Percentiles rank a stretch among this genome's conserved stretches.
These are phyloP conservation scores for Hansenula lynferdii DNA, from an alignment of 1,139 yeast species.

Conservation along the genomic window DNA sequence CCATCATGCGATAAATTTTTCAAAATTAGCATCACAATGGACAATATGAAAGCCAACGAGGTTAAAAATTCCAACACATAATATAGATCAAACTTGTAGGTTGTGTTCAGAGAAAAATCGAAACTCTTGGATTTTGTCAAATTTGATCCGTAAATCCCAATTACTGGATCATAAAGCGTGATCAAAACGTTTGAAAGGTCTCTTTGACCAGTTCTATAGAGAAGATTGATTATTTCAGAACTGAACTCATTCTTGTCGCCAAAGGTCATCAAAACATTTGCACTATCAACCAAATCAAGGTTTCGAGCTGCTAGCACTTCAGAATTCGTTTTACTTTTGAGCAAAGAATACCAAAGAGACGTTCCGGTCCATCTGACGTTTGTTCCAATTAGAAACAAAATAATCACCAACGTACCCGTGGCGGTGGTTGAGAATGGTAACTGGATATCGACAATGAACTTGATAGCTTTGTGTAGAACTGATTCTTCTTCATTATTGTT, in stretches of 20 bases:
- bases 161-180: constrained; percentile 23
- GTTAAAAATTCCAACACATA: constrained; percentile 40
- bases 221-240: constrained; percentile 7
- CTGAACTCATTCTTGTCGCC: constrained; percentile 9
- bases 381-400: constrained; percentile 19
- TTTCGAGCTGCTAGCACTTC: background rate
- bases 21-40: constrained; percentile 15
- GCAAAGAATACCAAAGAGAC: background rate
- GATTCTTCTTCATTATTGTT: background rate
- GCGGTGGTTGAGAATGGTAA: constrained; percentile 29
- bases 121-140: background rate
- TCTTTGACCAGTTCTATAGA: constrained; percentile 3
- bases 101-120: constrained; percentile 22
- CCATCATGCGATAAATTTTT: constrained; percentile 14
- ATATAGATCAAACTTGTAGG: constrained; percentile 34
- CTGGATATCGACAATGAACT: constrained; percentile 30
- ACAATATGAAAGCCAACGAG: constrained; percentile 35
- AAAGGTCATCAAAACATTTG: constrained; percentile 1
- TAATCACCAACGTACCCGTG: constrained; percentile 20
- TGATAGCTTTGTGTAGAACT: background rate
- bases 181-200: constrained; percentile 5
- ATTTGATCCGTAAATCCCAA: constrained; percentile 18
- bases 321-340: background rate
- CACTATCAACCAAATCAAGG: background rate
- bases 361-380: constrained; percentile 26